phyloP scores from a whole-genome alignment of 1,284 basidiomycete species.

The Cutaneotrichosporon cutaneum region DNA sequence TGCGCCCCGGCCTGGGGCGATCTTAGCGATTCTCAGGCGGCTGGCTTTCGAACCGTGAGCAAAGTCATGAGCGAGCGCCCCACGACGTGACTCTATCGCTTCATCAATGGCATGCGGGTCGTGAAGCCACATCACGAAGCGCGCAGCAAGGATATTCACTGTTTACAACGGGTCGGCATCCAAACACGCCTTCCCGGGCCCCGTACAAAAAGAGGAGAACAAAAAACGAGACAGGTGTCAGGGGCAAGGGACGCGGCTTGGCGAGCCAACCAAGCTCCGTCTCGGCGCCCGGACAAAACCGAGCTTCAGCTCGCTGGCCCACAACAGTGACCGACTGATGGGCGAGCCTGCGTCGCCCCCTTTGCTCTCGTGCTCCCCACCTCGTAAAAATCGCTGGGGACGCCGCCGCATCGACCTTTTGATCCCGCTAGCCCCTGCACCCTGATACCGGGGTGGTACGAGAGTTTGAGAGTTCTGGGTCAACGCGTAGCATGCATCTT shows the following conservation, averaged over 20 bases:
- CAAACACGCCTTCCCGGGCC: neutral
- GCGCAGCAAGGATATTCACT: no score
- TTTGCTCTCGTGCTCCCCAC: no score
- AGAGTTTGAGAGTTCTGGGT: constrained; percentile 2
- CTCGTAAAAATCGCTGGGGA: no score
- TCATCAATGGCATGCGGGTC: no score
- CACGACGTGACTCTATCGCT: no score
- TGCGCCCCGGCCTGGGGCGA: no score
- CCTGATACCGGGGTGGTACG: constrained; percentile 8
- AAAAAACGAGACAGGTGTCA: neutral
- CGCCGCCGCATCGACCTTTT: neutral
- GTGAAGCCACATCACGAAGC: no score
- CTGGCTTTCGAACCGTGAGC: no score
- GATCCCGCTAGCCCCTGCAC: neutral
- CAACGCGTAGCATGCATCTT: neutral
- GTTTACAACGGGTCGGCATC: neutral
- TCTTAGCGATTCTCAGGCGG: no score
- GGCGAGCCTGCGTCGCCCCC: no score
- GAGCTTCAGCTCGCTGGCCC: neutral
- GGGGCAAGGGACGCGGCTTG: neutral
- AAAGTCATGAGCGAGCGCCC: no score
- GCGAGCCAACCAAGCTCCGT: neutral
- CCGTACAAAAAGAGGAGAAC: neutral
- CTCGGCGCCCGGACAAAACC: neutral
- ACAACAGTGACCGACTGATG: no score